Base-by-base conservation (phyloP, 2,329 filamentous ascomycete species). In the Fusarium cicatricum region DNA sequence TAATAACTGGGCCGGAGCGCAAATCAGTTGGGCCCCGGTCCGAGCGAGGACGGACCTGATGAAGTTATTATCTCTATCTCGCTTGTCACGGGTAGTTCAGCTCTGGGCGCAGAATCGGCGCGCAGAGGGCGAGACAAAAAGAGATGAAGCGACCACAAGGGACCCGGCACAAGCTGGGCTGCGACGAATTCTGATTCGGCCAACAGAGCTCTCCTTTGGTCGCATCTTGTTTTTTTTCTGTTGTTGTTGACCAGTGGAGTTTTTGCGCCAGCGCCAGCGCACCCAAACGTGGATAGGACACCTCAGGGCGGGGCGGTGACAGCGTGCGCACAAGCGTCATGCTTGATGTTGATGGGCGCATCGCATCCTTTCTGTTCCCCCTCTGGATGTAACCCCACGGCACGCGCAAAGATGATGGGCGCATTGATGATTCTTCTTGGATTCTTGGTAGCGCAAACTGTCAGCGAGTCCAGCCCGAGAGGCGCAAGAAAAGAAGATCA, bases 241-340 rank as follows among this genome's bases (percentile, higher is more conserved):
- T 31, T 60, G 58, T 65, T 68, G 63, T 67, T 65, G 63, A 66
- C 65, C 59, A 49, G n/a, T n/a, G n/a, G n/a, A n/a, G 54, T 61
- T 62, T 65, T 68, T 64, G 60, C 60, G 60, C 60, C 60, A 64
- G 66, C 45, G 58, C 55, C 58, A 62, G 58, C 66, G 64, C 66
- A 69, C 69, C 52, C 58, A 56, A 55, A 67, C 65, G 57, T 68
- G 65, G 65, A 60, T 65, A 26, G 23, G 23, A 26, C 23, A n/a
- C n/a, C n/a, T n/a, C n/a, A 57, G 53, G 58, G 64, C 64, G 66
- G 66, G 60, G 65, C 65, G 66, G 66, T 68, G 66, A 68, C 66
- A 68, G 55, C 66, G 60, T 63, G 59, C 59, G 63, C 64, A 54
- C 63, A 68, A 69, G 66, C 66, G 66, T 68, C 66, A 69, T 69